Base-by-base conservation (phyloP, 2,329 filamentous ascomycete genomes). In the Fusarium coffeatum region DNA sequence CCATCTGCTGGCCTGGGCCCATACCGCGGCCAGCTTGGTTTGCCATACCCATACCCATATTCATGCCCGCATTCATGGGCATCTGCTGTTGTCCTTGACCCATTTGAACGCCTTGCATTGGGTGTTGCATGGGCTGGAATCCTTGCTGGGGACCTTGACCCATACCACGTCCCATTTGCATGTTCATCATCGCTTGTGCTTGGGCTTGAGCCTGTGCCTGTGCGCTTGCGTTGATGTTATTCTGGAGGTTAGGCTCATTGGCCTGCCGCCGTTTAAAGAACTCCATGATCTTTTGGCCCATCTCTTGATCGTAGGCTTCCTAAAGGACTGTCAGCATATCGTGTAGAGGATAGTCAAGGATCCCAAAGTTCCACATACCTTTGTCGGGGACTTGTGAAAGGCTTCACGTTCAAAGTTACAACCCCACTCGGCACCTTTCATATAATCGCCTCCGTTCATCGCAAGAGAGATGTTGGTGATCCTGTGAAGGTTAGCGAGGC, bases 111-210 rank as follows among this genome's bases (percentile, higher is more conserved):
- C 83, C 78, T 71, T 89, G 87, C 85, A 88, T 88, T 58, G 83
- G 85, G 57, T 88, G 87, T 62, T 88, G 87, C 37, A 89, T 81
- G 49, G 86, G 84, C 65, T 87, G 87, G 61, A 90, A 89, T 2
- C 82, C 83, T 71, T 84, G 86, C 64, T 86, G 87, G 4, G 80
- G 78, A 9, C 80, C 81, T 71, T 85, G 86, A 1, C 81, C 82
- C 78, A 86, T 83, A 15, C 82, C 82, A 37, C 87, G 83, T 41
- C 82, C 81, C 80, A 88, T 84, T 66, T 86, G 84, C 80, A 87
- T 83, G 61, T 82, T 86, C 81, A 88, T 83, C 80, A 88, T 81
- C 56, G 79, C 77, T 64, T 84, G 82, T 6, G 79, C 79, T 64
- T 82, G 78, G 2, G 78, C 78, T 40, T 82, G 80, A 57, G 61